phyloP scores from a whole-genome alignment of 106 monocot species.

The Allium cepa region DNA sequence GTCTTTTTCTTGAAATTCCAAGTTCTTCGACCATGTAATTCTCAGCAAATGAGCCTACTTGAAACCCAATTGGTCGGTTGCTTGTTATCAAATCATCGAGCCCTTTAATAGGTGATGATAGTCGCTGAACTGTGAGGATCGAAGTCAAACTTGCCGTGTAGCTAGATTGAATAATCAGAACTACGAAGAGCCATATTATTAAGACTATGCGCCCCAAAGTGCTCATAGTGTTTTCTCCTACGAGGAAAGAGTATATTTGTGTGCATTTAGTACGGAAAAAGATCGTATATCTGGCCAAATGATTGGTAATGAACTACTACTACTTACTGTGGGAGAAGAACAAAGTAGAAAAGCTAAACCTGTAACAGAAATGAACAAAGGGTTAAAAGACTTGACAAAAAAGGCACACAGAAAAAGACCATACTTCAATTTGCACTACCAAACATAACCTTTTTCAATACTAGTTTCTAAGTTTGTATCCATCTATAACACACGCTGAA shows the following conservation, averaged over 20 bases:
- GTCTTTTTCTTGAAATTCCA: constrained; percentile 47
- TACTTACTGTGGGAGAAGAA: constrained; percentile 7
- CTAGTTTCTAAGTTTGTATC: too few species aligned
- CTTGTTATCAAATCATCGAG: constrained; percentile 55
- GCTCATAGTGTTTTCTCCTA: constrained; percentile 51
- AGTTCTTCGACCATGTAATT: constrained; percentile 64
- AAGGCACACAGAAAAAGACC: background rate
- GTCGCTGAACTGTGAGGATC: constrained; percentile 52
- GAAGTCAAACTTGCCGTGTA: constrained; percentile 75
- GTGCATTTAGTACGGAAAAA: background rate
- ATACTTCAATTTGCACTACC: too few species aligned
- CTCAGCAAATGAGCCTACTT: constrained; percentile 70
- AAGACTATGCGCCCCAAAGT: constrained; percentile 44
- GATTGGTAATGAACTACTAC: background rate
- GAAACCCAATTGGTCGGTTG: constrained; percentile 69
- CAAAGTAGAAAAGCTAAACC: constrained; percentile 13
- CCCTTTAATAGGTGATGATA: constrained; percentile 50
- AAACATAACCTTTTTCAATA: background rate
- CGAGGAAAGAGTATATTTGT: background rate
- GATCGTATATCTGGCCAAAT: too few species aligned
- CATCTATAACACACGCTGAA: too few species aligned
- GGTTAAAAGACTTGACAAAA: background rate
- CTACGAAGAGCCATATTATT: constrained; percentile 68
- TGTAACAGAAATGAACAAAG: background rate
- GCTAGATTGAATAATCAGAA: constrained; percentile 59